Percentiles rank a stretch among this genome's conserved stretches.
phyloP scores from a whole-genome alignment of 306 rosid species.

The Echinosophora koreensis region DNA sequence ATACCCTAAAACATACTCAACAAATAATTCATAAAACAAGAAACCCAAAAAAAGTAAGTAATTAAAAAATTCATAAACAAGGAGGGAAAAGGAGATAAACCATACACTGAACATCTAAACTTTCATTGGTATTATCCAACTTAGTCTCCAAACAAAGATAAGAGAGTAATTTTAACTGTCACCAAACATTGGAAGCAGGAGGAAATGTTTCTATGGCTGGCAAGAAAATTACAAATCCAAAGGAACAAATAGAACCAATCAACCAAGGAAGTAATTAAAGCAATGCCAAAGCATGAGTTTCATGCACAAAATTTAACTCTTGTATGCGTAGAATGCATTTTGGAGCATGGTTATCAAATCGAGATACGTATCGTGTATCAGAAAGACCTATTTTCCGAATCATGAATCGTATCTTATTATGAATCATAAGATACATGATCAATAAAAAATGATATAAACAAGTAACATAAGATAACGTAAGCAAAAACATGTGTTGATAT shows the following conservation, averaged over 20 bases:
- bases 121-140: not conserved
- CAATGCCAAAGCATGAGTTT: slow-evolving; percentile 11
- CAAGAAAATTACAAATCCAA: not conserved
- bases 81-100: not conserved
- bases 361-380: too few relatives aligned
- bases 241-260: slow-evolving; percentile 11
- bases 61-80: not conserved
- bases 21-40: not conserved
- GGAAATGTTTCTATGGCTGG: slow-evolving; percentile 4
- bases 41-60: not conserved
- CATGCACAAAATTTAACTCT: not conserved
- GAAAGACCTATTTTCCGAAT: too few relatives aligned
- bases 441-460: too few relatives aligned
- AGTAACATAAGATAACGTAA: too few relatives aligned
- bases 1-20: slow-evolving; percentile 16
- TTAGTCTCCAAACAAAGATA: not conserved
- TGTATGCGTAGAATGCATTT: too few relatives aligned
- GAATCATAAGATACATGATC: too few relatives aligned
- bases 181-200: not conserved
- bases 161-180: slow-evolving; percentile 1
- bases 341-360: too few relatives aligned
- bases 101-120: slow-evolving; percentile 10
- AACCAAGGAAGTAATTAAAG: slow-evolving; percentile 17
- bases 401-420: too few relatives aligned
- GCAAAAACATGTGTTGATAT: too few relatives aligned